These are phyloP conservation scores for Blastobotrys mokoenaii DNA, from an alignment of 805 yeast genomes.

Conservation along the genomic window DNA sequence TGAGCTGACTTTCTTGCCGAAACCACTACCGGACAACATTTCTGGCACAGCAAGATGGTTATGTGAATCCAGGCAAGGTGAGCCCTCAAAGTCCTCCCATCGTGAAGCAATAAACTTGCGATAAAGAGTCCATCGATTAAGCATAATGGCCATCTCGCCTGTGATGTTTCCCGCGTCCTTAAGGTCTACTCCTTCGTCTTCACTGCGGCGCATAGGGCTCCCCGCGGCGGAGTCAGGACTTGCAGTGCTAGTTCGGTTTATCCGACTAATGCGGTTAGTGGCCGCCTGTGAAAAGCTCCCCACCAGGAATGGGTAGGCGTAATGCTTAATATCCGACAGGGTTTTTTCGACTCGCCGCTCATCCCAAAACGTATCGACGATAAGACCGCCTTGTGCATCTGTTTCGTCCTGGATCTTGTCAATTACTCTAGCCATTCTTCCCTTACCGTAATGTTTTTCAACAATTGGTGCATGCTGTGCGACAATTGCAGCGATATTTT, in stretches of 20 bases:
- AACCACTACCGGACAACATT: constrained; percentile 45
- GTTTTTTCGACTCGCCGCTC: constrained; percentile 50
- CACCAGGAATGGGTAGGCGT: constrained; percentile 43
- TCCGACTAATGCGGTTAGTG: constrained; percentile 11
- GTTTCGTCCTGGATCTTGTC: constrained; percentile 75
- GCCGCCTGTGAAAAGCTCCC: constrained; percentile 21
- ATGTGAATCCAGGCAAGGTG: background rate
- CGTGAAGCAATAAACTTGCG: constrained; percentile 61
- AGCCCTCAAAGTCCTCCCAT: constrained; percentile 37
- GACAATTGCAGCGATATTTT: constrained; percentile 74
- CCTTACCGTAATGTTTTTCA: constrained; percentile 58
- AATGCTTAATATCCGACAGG: constrained; percentile 46
- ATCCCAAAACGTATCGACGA: constrained; percentile 80
- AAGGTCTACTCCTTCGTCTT: constrained; percentile 36
- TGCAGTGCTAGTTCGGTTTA: constrained; percentile 1
- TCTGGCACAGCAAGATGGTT: constrained; percentile 33
- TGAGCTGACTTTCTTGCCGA: constrained; percentile 45
- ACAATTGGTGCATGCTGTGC: constrained; percentile 82
- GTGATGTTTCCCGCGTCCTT: constrained; percentile 58
- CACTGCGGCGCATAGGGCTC: constrained; percentile 10
- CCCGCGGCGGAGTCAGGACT: constrained; percentile 22
- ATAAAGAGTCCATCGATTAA: constrained; percentile 65
- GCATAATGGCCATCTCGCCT: constrained; percentile 63
- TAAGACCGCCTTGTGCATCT: constrained; percentile 86
- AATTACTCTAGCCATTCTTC: constrained; percentile 53